Percentiles rank a stretch among this genome's conserved stretches.
These are phyloP conservation scores for Fusarium mexicanum DNA, from an alignment of 2,329 filamentous ascomycete genomes.

Conservation along the genomic window DNA sequence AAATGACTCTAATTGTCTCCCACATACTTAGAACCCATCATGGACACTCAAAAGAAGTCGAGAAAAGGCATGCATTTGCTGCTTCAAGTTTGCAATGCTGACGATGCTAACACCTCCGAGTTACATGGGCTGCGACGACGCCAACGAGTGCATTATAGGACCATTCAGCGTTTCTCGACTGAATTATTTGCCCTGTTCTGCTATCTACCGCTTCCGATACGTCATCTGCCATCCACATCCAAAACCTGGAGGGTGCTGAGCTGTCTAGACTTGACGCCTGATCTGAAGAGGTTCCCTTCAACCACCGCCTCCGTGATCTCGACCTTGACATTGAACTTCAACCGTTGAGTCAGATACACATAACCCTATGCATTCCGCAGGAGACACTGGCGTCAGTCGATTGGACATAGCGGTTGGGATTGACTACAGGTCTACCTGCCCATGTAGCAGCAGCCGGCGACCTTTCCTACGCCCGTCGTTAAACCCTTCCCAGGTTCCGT, in stretches of 20 bases:
- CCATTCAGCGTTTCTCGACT: too few species aligned
- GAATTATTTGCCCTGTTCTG: accelerated
- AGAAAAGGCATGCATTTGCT: accelerated
- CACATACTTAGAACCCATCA: accelerated
- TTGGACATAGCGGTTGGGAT: too few species aligned
- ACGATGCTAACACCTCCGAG: not conserved
- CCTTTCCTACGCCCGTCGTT: not conserved
- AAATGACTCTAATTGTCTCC: not conserved
- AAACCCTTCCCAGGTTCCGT: not conserved
- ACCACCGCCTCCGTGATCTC: accelerated
- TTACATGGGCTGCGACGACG: not conserved
- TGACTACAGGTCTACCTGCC: not conserved
- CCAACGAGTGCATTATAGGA: not conserved
- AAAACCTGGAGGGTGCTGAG: not conserved
- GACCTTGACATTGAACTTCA: not conserved
- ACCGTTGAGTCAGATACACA: not conserved
- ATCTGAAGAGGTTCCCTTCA: too few species aligned
- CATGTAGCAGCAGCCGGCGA: too few species aligned
- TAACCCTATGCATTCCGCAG: not conserved
- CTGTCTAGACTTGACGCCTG: not conserved
- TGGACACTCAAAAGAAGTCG: not conserved
- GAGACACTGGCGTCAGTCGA: too few species aligned
- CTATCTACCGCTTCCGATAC: too few species aligned
- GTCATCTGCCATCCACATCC: not conserved
- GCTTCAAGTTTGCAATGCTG: not conserved